Base-by-base conservation (phyloP, 2,329 filamentous ascomycete species). In the Parascedosporium putredinis region DNA sequence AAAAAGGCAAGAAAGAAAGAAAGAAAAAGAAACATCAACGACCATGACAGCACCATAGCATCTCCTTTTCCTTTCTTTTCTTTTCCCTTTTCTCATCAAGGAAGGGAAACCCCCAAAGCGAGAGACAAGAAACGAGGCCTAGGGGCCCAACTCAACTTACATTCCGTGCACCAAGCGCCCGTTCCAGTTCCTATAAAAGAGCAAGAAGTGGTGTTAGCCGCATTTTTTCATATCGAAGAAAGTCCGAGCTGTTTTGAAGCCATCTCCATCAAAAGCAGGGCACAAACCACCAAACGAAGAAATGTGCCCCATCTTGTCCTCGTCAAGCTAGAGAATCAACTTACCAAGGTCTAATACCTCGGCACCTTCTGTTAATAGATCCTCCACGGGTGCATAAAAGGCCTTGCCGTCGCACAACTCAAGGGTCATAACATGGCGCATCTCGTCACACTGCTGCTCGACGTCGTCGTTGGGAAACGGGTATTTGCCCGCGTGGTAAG, bases 141-240 rank as follows among this genome's bases (percentile, higher is more conserved):
- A 47, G 33, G 12, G 14, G 23, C n/a, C n/a, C n/a, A n/a, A n/a
- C n/a, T n/a, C 43, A 43, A 66, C 73, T 65, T 60, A 75, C 73
- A 58, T 53, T 75, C 69, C 43, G 74, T 66, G 42, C 67, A 69
- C 73, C 73, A 76, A 51, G 68, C 69, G 2, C 73, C 73, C 8
- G 72, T 75, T 9, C 73, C 73, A 4, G 73, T 75, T 18, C 71
- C 71, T 73, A 49, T 42, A 51, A 10, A 47, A 46, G 34, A 46
- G 6, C 22, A 10, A 50, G 23, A 6, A 7, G 27, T 31, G 51
- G 60, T 55, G 44, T 36, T 27, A 3, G 5, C 34, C 9, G 27
- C 24, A 27, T 14, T 23, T 36, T 10, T 24, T 33, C 8, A 18
- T 24, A 16, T 9, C 5, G 5, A 25, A 29, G 18, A 46, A 33